phyloP scores from a whole-genome alignment of 164 flowering plant species.

The Stephania yunnanensis region DNA sequence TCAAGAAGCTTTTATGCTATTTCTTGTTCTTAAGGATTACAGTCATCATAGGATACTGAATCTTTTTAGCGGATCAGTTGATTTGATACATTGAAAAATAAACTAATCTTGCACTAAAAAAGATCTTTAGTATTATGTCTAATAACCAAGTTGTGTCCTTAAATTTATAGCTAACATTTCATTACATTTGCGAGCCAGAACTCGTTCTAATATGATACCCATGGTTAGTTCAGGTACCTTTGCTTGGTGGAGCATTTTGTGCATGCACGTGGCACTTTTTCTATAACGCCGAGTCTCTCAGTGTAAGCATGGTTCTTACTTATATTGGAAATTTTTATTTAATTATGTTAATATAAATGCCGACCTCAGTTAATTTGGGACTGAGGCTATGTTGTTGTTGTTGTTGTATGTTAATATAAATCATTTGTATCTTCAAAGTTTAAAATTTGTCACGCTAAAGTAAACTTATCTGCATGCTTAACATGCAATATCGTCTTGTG shows the following conservation, averaged over 20 bases:
- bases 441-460: neutral
- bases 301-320: conserved; percentile 38
- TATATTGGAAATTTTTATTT: neutral
- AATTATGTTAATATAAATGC: neutral
- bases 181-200: neutral
- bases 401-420: neutral
- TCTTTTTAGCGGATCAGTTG: no score
- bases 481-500: neutral
- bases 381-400: no score
- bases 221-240: conserved; percentile 62
- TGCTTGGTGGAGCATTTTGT: conserved; percentile 95
- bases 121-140: neutral
- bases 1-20: no score
- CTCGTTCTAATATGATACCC: neutral
- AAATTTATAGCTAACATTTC: neutral
- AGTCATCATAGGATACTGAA: neutral
- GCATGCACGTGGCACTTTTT: conserved; percentile 99
- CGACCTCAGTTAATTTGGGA: no score
- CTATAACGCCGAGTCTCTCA: conserved; percentile 87
- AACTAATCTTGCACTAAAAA: neutral
- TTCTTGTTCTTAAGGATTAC: neutral
- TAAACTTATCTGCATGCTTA: neutral
- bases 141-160: neutral
- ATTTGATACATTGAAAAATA: no score
- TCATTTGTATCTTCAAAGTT: neutral